A percentile compares a stretch with the other conserved stretches of the same genome.
These are phyloP conservation scores for Leptographium flavum DNA, from an alignment of 2,329 filamentous ascomycete genomes.

Conservation along the genomic window DNA sequence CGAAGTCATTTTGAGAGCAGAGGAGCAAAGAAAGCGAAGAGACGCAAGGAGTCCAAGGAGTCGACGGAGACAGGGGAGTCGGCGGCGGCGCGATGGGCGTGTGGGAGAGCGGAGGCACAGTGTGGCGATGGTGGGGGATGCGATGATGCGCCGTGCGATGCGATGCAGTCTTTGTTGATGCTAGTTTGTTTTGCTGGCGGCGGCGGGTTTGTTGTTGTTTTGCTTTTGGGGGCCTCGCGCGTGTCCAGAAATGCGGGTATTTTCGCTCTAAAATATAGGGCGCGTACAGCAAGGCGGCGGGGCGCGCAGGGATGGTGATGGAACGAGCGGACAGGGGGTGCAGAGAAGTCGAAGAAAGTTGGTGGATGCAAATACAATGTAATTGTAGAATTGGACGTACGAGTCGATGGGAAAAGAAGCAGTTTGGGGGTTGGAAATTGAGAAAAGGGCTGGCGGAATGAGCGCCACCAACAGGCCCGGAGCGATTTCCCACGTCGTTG, in stretches of 20 bases:
- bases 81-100: background rate
- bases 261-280: background rate
- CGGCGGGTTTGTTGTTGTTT: background rate
- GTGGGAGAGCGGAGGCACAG: background rate
- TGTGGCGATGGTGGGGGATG: background rate
- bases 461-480: too few relatives aligned
- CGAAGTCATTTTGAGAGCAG: constrained; percentile 20
- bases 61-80: too few relatives aligned
- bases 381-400: too few relatives aligned
- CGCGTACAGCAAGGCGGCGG: background rate
- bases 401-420: too few relatives aligned
- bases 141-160: background rate
- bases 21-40: background rate
- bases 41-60: too few relatives aligned
- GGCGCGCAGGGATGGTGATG: background rate
- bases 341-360: too few relatives aligned
- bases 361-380: too few relatives aligned
- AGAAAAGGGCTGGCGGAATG: too few relatives aligned
- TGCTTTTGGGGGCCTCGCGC: background rate
- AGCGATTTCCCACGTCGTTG: too few relatives aligned
- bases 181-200: background rate
- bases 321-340: too few relatives aligned
- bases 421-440: too few relatives aligned
- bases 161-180: background rate
- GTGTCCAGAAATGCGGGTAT: background rate